Base-by-base conservation (phyloP, 306 rosid species). In the Purshia tridentata region DNA sequence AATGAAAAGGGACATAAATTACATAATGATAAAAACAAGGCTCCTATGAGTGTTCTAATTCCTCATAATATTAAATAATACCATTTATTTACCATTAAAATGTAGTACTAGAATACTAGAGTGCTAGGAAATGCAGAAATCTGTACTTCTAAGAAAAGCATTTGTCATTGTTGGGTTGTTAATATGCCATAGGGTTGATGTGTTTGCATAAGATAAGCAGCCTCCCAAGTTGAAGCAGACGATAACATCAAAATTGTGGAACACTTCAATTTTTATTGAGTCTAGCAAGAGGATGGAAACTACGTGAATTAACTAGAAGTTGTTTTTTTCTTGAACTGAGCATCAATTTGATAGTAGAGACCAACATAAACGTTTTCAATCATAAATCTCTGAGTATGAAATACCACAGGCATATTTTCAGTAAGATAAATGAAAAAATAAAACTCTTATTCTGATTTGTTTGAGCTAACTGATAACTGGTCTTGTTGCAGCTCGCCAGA, bases 401-500 rank as follows among this genome's bases (percentile, higher is more conserved):
- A 11, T 3, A 9, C 35, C 13, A 10, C 61, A 14, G 7, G 37
- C 37, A 9, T 10, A 8, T 55, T 55, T 55, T 6, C 29, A 23
- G 29, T 23, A 23, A 23, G 29, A 23, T 23, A 23, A 23, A 23
- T 23, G 29, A 23, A 23, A 3, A 8, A 6, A 14, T 12, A 49
- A 12, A 49, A 47, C 9, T 54, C 6, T 23, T 12, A 9, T 12
- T 18, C 47, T n/a, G 57, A 19, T 68, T 15, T 44, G 8, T 56
- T 37, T 49, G 64, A 73, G 79, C 37, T 29, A 49, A 75, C 72
- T 78, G 63, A 78, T 42, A 53, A 62, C 29, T 72, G 65, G 64
- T 69, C 1, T 58, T 40, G 41, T 48, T 87, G 87, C 92, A 94
- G 99, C 97, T 47, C 96, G 99, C 42, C 95, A 91, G 79, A 89